Base-by-base conservation (phyloP, 2,329 filamentous ascomycete genomes). In the Xylaria sp. region DNA sequence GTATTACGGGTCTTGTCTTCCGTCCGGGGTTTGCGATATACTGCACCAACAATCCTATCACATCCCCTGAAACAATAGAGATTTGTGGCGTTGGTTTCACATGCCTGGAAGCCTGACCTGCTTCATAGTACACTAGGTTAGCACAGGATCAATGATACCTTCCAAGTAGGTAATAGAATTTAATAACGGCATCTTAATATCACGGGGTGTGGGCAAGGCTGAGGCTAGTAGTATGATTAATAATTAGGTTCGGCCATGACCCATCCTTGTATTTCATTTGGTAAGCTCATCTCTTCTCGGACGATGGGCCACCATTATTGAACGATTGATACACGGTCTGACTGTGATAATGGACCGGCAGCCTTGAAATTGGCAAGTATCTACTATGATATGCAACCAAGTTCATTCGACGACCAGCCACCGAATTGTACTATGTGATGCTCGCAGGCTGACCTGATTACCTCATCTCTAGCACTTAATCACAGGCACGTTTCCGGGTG, bases 401-500 rank as follows among this genome's bases (percentile, higher is more conserved):
- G 5, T 36, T 15, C 8, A 25, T 41, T 50, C 30, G 28, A 45
- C 15, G 10, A 41, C 28, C 23, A 1, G 32, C 45, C 30, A 34
- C 34, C 13, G 20, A 45, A 12, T 46, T 20, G 18, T 8, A 6
- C 56, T 23, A 30, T 28, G 43, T 20, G 1, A 43, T 39, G 15
- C 30, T 43, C n/a, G 12, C 48, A 43, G 56, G 57, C 56, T 41
- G 46, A 46, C 23, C 39, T 28, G 45, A 36, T 25, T 52, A 32
- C 45, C 15, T 45, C 39, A 30, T 52, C 28, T 56, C 62, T 72
- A 77, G 57, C 76, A 77, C 65, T 72, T 60, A 28, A 76, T 75
- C 2, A 76, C 74, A 4, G 75, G 67, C 23, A 72, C 73, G 28
- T 76, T 77, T 3, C 82, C 81, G 2, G 82, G 81, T 0, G 80